Conservation (phyloP, 495 filamentous ascomycete species). For the Podospora pseudopauciseta region DNA sequence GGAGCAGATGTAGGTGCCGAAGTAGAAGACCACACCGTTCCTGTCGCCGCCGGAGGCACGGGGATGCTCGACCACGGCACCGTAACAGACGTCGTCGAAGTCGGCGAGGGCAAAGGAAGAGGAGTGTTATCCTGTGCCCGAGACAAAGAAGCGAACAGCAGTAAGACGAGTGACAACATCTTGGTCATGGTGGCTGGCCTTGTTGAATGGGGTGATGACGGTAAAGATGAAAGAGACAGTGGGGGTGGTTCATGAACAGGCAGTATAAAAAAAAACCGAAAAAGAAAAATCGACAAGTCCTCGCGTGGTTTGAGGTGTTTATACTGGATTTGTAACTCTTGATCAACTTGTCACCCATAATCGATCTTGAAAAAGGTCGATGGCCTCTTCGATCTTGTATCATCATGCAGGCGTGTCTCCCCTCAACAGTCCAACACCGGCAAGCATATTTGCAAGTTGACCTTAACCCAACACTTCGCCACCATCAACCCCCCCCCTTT, state of each 20-base stretch:
- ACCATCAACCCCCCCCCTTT: not conserved
- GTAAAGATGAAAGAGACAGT: not conserved
- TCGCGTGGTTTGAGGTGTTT: not conserved
- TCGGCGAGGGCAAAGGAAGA: not conserved
- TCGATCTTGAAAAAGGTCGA: not conserved
- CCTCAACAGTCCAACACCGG: not conserved
- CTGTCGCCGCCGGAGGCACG: not conserved
- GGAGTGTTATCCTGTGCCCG: not conserved
- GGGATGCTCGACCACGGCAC: not conserved
- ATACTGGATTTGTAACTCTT: not conserved
- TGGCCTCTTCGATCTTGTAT: not conserved
- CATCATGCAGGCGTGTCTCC: not conserved
- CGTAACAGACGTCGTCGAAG: not conserved
- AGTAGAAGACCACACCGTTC: conserved; percentile 6
- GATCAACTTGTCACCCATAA: not conserved
- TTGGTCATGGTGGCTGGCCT: not conserved
- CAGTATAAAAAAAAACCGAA: not conserved
- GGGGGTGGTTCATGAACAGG: not conserved
- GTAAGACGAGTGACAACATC: not conserved
- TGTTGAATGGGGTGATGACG: not conserved
- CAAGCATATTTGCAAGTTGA: not conserved
- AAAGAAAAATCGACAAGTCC: not conserved
- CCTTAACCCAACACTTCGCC: not conserved
- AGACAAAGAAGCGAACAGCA: not conserved
- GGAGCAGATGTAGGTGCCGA: not conserved